These are phyloP conservation scores for Drosera spatulata DNA, from an alignment of 179 eudicot genomes.

Conservation along the genomic window DNA sequence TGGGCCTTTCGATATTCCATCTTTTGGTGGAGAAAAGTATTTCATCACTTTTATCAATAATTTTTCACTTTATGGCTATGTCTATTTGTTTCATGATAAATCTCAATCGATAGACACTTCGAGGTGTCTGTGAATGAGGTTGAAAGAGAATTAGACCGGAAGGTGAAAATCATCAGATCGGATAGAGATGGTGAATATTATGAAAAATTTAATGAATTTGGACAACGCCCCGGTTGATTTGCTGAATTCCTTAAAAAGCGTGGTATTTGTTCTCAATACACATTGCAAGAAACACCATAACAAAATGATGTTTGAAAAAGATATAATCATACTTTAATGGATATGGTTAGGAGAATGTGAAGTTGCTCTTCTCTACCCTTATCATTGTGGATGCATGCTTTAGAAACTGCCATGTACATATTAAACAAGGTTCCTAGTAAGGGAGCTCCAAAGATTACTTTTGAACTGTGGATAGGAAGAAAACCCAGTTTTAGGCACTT, in stretches of 20 bases:
- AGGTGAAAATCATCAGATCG: background rate
- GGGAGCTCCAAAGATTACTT: background rate
- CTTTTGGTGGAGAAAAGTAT: background rate
- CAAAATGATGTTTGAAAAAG: background rate
- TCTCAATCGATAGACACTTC: background rate
- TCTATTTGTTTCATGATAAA: background rate
- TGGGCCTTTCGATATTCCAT: slow-evolving; percentile 1
- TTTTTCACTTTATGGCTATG: slow-evolving; percentile 1
- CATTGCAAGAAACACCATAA: background rate
- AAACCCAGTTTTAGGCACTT: slow-evolving; percentile 3
- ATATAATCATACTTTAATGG: background rate
- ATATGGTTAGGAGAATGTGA: background rate
- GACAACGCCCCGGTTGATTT: background rate
- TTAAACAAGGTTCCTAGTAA: slow-evolving; percentile 1
- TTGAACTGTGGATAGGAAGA: slow-evolving; percentile 1
- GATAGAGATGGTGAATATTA: slow-evolving; percentile 1
- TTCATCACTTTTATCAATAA: slow-evolving; percentile 1
- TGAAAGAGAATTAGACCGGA: slow-evolving; percentile 1
- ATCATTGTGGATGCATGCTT: background rate
- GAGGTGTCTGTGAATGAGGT: background rate
- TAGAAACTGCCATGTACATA: background rate
- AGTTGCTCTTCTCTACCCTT: background rate
- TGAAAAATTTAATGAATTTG: background rate
- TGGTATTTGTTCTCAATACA: background rate
- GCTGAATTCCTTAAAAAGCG: background rate